Conservation (phyloP, 2,329 filamentous ascomycete species). For the Aspergillus aculeatinus region DNA sequence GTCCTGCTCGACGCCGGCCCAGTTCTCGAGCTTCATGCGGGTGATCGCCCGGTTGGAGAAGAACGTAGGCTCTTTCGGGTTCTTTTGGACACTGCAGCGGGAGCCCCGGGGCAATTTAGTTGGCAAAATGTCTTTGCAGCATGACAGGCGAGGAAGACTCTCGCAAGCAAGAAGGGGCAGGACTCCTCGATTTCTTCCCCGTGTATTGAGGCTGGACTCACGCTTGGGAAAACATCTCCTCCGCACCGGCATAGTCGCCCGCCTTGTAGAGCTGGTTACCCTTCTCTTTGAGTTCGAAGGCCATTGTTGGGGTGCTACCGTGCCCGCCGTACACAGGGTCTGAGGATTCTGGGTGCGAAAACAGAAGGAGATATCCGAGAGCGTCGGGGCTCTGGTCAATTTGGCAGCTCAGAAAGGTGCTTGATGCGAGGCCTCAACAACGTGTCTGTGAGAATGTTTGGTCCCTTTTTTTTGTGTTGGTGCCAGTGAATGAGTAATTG, state of each 20-base stretch:
- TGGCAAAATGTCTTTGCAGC: conserved; percentile 2
- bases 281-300: conserved; percentile 44
- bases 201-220: conserved; percentile 24
- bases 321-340: neutral
- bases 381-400: too few relatives aligned
- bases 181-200: neutral
- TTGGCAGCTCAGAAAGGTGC: neutral
- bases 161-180: neutral
- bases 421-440: neutral
- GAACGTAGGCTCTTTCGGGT: conserved; percentile 72
- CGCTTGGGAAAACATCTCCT: conserved; percentile 50
- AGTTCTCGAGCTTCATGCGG: conserved; percentile 70
- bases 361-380: neutral
- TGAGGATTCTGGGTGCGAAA: neutral
- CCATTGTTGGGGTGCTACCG: conserved; percentile 22
- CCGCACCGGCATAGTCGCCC: conserved; percentile 46
- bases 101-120: neutral
- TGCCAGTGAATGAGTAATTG: neutral
- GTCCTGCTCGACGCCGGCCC: conserved; percentile 73
- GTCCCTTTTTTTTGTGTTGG: neutral
- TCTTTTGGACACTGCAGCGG: conserved; percentile 65
- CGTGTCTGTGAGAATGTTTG: neutral
- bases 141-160: neutral
- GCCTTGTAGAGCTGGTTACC: conserved; percentile 49
- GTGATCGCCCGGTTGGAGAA: conserved; percentile 90